Conservation (phyloP, 768 basidiomycete species). For the Trametes sanguinea region DNA sequence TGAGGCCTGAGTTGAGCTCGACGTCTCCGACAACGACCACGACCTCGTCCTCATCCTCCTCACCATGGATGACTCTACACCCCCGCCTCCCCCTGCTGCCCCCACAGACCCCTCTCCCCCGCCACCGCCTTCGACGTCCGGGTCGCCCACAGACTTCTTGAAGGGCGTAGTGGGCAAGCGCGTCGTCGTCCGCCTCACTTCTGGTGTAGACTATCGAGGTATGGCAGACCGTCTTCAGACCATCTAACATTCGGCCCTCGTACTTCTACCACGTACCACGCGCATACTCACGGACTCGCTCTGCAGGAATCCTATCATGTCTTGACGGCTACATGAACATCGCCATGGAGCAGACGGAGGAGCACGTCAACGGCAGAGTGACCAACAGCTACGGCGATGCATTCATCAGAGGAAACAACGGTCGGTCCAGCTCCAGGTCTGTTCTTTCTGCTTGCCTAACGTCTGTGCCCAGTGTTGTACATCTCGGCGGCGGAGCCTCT, state of each 20-base stretch:
- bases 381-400: slow-evolving; percentile 94
- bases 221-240: not conserved
- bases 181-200: slow-evolving; percentile 88
- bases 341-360: slow-evolving; percentile 95
- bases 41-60: too few relatives aligned
- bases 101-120: slow-evolving; percentile 42
- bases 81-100: slow-evolving; percentile 40
- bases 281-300: not conserved
- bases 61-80: slow-evolving; percentile 33
- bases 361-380: slow-evolving; percentile 84
- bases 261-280: too few relatives aligned
- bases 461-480: slow-evolving; percentile 27
- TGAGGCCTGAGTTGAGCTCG: too few relatives aligned
- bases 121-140: slow-evolving; percentile 52
- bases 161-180: slow-evolving; percentile 96
- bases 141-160: slow-evolving; percentile 90
- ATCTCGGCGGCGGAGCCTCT: slow-evolving; percentile 34
- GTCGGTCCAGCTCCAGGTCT: slow-evolving; percentile 40
- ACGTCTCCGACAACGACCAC: too few relatives aligned
- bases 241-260: too few relatives aligned
- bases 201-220: slow-evolving; percentile 95
- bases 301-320: slow-evolving; percentile 84
- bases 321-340: slow-evolving; percentile 99
- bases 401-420: slow-evolving; percentile 94
- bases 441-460: not conserved